A percentile compares a stretch with the other conserved stretches of the same genome.
Conservation (phyloP, 2,329 filamentous ascomycete genomes). For the Leptographium procerum region DNA sequence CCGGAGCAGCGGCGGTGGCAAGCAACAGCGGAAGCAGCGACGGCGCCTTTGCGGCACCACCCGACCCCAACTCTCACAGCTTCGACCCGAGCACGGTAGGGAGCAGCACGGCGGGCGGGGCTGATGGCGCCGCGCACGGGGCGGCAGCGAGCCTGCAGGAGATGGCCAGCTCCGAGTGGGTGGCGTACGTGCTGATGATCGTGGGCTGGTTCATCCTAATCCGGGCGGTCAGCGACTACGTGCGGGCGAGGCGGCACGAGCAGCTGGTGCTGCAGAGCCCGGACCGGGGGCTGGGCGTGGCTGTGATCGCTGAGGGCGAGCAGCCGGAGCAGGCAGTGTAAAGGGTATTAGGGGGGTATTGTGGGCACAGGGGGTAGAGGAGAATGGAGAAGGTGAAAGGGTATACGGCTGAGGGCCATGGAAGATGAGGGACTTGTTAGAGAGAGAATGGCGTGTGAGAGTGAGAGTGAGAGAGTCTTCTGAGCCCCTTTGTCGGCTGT, state of each 20-base stretch:
- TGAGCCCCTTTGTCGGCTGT: not conserved
- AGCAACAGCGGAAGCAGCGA: conserved; percentile 31
- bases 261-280: conserved; percentile 88
- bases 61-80: conserved; percentile 80
- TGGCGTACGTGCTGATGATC: conserved; percentile 90
- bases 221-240: conserved; percentile 80
- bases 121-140: conserved; percentile 15
- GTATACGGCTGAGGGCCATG: not conserved
- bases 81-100: conserved; percentile 64
- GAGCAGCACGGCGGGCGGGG: conserved; percentile 21
- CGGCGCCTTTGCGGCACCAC: conserved; percentile 56
- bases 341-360: too few relatives aligned
- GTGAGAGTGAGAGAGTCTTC: not conserved
- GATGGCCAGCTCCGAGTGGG: conserved; percentile 70
- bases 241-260: conserved; percentile 80
- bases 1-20: conserved; percentile 20
- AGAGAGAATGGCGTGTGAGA: not conserved
- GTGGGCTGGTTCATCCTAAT: conserved; percentile 98
- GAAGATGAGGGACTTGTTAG: too few relatives aligned
- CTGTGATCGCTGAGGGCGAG: conserved; percentile 81
- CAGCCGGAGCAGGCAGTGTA: conserved; percentile 65
- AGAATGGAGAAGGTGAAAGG: not conserved
- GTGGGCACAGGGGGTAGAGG: not conserved
- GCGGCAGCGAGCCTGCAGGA: conserved; percentile 29
- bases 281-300: conserved; percentile 71